Evolutionary conservation across 495 filamentous ascomycete genomes (phyloP), one percentile per base, ranked within the genome.

Genomic region (Penicillium mononematosum): DNA sequence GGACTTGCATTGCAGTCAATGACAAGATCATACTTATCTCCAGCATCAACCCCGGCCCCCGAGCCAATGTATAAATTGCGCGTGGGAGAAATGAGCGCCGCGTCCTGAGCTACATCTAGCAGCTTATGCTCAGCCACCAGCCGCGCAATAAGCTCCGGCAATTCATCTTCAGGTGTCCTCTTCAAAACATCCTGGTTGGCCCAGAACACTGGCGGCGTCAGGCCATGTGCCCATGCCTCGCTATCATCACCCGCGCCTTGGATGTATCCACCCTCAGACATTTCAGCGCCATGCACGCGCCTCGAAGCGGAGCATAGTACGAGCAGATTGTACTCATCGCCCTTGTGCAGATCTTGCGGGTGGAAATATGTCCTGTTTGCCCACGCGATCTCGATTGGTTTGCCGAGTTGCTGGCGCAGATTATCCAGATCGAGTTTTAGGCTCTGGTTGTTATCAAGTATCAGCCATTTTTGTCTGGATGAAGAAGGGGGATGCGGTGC

Each of bases 161-260:
- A 62, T 7, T 90, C 83, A 4, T 81, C 74, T 61, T 96, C 90
- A 0, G 80, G 50, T 0, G 86, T 81, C 0, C 59, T 56, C 9
- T 91, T 62, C 6, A 96, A 69, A 25, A 63, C 29, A 2, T 78
- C 73, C 27, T 71, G 72, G 55, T 93, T 78, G 32, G 69, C 69
- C 93, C 93, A 98, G 70, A 96, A 98, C 4, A 91, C 58, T 2
- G 69, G 71, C 10, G 93, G 82, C 9, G 88, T 93, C 11, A 97
- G 73, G 1, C 89, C 88, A 41, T 81, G 72, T 36, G 90, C 85
- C 94, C 94, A 98, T 39, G 85, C 86, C 73, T 98, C 93, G 19
- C 86, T 89, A 65, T 98, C 93, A 72, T 98, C 93, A 5, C 87
- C 93, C 12, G 92, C 92, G 24, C 94, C 94, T 70, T 97, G 94